Base-by-base conservation (phyloP, 73 alveolate genomes). In the Paramecium pentaurelia region DNA sequence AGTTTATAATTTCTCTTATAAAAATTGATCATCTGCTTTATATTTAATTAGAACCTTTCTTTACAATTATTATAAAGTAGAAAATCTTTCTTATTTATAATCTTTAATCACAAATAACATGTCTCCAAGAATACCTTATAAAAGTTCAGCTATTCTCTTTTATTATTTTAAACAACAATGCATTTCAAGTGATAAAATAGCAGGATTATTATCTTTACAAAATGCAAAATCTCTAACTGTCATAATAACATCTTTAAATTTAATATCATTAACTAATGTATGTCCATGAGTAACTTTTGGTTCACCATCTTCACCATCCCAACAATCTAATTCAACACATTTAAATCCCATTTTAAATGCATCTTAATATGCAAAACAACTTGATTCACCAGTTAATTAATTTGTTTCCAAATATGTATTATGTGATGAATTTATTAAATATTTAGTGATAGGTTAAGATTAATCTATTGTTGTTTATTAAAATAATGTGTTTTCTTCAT, bases 271-370 rank as follows among this genome's bases (percentile, higher is more conserved):
- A 9, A 96, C 96, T 22, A 98, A 86, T 7, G 99, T 98, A 89
- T 96, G 96, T 6, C 99, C 98, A 92, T 98, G 99, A 6, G 99
- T 97, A 71, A 98, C 97, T 40, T 92, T 93, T n/a, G 99, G 99
- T 84, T 98, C 98, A 60, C 96, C 98, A 86, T 93, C 92, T 28
- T 93, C 92, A 27, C 99, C 98, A 93, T 98, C 91, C 97, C 97
- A 97, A 44, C 98, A 96, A 90, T 98, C 99, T 68, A 98, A 89
- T 93, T 98, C 99, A 16, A 98, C 99, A 93, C 98, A 97, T 60
- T 99, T 95, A 34, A 98, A 95, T 2, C 99, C 99, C 60, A 93
- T 93, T 58, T 94, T 86, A 59, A 98, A 95, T 4, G 96, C 98
- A 92, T 98, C 95, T 20, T 97, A 92, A 88, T 98, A 98, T 94